These are phyloP conservation scores for Aspergillus sp. DNA, from an alignment of 2,329 filamentous ascomycete genomes.

Conservation along the genomic window DNA sequence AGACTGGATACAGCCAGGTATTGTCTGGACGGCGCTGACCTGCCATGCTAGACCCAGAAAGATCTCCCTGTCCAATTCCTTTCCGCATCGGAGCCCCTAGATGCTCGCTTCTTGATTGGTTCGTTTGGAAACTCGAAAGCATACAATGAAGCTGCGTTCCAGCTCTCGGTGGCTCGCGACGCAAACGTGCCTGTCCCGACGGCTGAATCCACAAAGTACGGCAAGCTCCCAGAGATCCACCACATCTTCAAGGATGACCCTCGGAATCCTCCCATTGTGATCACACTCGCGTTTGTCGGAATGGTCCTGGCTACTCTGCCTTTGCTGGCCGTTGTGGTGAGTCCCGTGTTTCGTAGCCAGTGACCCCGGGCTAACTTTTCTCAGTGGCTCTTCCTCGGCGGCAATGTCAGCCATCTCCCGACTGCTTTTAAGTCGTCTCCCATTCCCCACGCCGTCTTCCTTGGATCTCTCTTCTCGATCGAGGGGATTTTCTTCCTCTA, in stretches of 20 bases:
- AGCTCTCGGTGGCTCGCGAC: constrained; percentile 65
- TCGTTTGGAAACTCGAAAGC: constrained; percentile 76
- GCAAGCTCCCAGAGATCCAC: constrained; percentile 78
- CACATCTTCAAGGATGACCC: constrained; percentile 84
- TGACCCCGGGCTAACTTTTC: constrained; percentile 3
- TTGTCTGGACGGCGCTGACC: not conserved
- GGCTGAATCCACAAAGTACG: constrained; percentile 75
- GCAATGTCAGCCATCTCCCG: constrained; percentile 73
- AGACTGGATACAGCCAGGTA: not conserved
- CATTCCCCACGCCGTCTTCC: constrained; percentile 77
- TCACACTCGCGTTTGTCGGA: constrained; percentile 74
- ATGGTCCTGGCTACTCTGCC: constrained; percentile 73
- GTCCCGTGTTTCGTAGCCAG: constrained; percentile 27
- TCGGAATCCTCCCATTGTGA: constrained; percentile 72
- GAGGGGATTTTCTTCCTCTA: constrained; percentile 94
- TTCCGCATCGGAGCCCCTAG: constrained; percentile 62
- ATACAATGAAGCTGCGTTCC: constrained; percentile 69
- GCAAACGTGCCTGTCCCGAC: constrained; percentile 57
- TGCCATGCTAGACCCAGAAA: constrained; percentile 67
- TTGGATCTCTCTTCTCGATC: constrained; percentile 80
- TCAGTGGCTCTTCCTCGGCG: constrained; percentile 79
- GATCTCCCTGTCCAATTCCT: constrained; percentile 85
- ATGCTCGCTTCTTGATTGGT: constrained; percentile 78
- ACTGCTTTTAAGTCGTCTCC: constrained; percentile 75
- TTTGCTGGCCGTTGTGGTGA: constrained; percentile 66